Conservation (phyloP, 805 yeast species). For the Cyberlindnera misumaiensis region DNA sequence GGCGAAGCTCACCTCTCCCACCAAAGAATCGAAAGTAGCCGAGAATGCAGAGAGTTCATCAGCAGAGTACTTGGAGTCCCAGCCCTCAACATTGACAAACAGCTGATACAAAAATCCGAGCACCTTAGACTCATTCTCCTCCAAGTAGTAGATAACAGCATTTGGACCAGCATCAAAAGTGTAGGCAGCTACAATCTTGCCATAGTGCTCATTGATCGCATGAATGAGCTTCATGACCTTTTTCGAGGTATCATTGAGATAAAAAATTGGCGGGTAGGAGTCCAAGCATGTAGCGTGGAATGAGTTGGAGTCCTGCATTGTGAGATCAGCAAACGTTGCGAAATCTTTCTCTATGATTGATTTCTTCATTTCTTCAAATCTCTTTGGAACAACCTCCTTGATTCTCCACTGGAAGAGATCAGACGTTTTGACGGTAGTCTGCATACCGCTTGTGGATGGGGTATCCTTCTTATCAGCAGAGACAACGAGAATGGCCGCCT, state of each 20-base stretch:
- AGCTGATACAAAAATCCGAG: slow-evolving; percentile 61
- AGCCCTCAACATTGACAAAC: slow-evolving; percentile 59
- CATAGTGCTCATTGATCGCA: slow-evolving; percentile 54
- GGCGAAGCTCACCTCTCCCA: slow-evolving; percentile 29
- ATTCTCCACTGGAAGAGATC: slow-evolving; percentile 79
- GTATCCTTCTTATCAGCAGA: slow-evolving; percentile 92
- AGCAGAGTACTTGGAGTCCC: slow-evolving; percentile 42
- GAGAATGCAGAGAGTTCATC: slow-evolving; percentile 22
- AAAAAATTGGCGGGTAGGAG: slow-evolving; percentile 92
- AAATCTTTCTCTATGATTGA: slow-evolving; percentile 74
- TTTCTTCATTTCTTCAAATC: slow-evolving; percentile 77
- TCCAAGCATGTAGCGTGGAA: slow-evolving; percentile 98
- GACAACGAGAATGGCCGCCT: slow-evolving; percentile 87
- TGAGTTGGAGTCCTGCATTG: slow-evolving; percentile 95
- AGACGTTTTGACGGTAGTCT: slow-evolving; percentile 83
- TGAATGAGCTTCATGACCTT: slow-evolving; percentile 75
- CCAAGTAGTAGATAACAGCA: slow-evolving; percentile 88
- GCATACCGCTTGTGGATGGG: slow-evolving; percentile 96
- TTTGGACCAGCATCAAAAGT: slow-evolving; percentile 99
- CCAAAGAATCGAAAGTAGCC: slow-evolving; percentile 23
- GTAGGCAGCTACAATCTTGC: slow-evolving; percentile 77
- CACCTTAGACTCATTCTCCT: slow-evolving; percentile 64
- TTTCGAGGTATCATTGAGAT: slow-evolving; percentile 85
- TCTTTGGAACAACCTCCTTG: slow-evolving; percentile 73
- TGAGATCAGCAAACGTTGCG: slow-evolving; percentile 73